phyloP scores from a whole-genome alignment of 2,329 filamentous ascomycete species.

The Geosmithia morbida region DNA sequence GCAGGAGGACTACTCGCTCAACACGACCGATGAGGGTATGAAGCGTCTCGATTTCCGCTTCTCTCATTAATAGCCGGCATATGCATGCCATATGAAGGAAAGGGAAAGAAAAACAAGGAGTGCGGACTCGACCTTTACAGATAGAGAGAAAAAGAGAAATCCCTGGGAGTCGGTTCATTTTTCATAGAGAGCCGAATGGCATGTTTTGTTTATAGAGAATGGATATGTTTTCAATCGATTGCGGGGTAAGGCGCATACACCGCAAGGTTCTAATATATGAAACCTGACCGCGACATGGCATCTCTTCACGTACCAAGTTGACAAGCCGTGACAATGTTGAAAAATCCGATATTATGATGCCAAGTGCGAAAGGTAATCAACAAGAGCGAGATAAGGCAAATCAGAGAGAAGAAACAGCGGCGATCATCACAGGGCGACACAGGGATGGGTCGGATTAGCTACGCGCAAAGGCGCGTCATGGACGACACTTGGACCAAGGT shows the following conservation, averaged over 20 bases:
- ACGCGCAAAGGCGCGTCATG: not conserved
- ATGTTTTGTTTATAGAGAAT: not conserved
- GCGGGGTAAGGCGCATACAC: not conserved
- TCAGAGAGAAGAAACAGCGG: not conserved
- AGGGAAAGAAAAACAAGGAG: not conserved
- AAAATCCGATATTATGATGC: too few relatives aligned
- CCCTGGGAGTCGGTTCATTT: too few relatives aligned
- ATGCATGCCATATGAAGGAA: not conserved
- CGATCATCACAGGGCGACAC: not conserved
- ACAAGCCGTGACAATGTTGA: not conserved
- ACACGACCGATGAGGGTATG: slow-evolving; percentile 35
- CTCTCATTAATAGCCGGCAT: slow-evolving; percentile 5
- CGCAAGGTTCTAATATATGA: not conserved
- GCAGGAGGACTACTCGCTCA: slow-evolving; percentile 29
- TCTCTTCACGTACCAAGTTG: not conserved
- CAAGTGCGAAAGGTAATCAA: too few relatives aligned
- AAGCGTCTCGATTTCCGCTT: slow-evolving; percentile 42
- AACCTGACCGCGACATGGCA: not conserved
- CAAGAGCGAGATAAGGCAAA: too few relatives aligned
- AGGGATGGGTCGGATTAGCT: not conserved
- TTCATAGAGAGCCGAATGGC: not conserved
- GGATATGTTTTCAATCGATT: not conserved
- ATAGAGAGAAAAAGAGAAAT: too few relatives aligned
- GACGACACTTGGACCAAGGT: not conserved
- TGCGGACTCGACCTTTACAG: too few relatives aligned